Base-by-base conservation (phyloP, 2,329 filamentous ascomycete species). In the Neopestalotiopsis sp. region DNA sequence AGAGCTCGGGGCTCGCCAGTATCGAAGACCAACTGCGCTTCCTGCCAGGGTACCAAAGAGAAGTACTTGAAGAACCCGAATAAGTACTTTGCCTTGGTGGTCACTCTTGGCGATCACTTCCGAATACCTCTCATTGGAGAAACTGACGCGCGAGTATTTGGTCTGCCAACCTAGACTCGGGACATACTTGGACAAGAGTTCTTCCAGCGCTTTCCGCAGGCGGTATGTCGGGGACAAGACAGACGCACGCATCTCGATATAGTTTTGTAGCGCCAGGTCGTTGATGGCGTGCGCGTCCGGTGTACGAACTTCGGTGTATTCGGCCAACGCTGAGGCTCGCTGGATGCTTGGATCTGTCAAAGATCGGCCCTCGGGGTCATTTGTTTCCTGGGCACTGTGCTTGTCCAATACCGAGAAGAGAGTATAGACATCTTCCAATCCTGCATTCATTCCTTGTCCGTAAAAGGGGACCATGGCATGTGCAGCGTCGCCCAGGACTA, bases 381-480 rank as follows among this genome's bases (percentile, higher is more conserved):
- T 86, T 66, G 81, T 81, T 59, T 87, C 84, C 24, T 80, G 75
- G 6, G 81, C 74, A 1, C 85, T 82, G 72, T 94, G 85, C 73
- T 89, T 88, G 80, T 98, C 95, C 1, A 98, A 85, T 58, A 92
- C 86, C 0, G 91, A 89, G 80, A 97, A 99, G 1, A 99, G 88
- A 4, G 97, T 90, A 7, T 92, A 90, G 13, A 99, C 94, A 75
- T 98, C 95, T 82, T 99, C 96, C 57, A 99, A 89, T 0, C 96
- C 96, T 0, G 96, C 93, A 77, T 99, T 99, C 91, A 99, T 97
- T 49, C 96, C 96, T 80, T 99, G 96, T 0, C 96, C 96, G 79
- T 98, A 99, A 81, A 99, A 99, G 0, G 96, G 96, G 0, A 99
- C 94, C 91, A 99, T 98, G 68, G 97, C 96, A 79, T 99, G 96